phyloP scores from a whole-genome alignment of 2,329 filamentous ascomycete genomes.

The Bimuria novae-zelandiae region DNA sequence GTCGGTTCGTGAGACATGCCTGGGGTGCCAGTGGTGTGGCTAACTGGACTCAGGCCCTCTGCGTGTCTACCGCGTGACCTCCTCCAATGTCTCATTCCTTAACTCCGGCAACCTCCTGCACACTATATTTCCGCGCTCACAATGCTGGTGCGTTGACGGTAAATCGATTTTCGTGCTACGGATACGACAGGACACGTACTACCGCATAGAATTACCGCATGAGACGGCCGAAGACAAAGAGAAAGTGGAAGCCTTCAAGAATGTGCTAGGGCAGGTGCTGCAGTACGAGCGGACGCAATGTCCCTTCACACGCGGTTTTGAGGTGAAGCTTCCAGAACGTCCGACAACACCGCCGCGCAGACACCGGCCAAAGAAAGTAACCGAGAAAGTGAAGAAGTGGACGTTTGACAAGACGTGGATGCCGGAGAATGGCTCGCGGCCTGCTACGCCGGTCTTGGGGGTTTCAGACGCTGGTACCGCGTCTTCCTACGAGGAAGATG shows the following conservation, averaged over 20 bases:
- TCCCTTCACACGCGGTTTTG: slow-evolving; percentile 79
- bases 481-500: slow-evolving; percentile 42
- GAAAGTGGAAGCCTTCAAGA: slow-evolving; percentile 69
- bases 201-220: slow-evolving; percentile 83
- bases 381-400: slow-evolving; percentile 59
- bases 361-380: slow-evolving; percentile 63
- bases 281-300: slow-evolving; percentile 88
- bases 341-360: slow-evolving; percentile 67
- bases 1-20: slow-evolving; percentile 59
- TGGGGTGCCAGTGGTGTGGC: not conserved
- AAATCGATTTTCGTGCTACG: slow-evolving; percentile 84
- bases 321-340: slow-evolving; percentile 71
- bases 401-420: slow-evolving; percentile 53
- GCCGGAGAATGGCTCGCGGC: slow-evolving; percentile 47
- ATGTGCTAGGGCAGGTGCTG: slow-evolving; percentile 71
- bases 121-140: slow-evolving; percentile 85
- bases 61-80: slow-evolving; percentile 82
- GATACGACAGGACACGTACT: slow-evolving; percentile 81
- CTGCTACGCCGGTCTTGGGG: slow-evolving; percentile 35
- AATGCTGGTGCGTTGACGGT: slow-evolving; percentile 92
- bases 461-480: slow-evolving; percentile 35
- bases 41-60: slow-evolving; percentile 62
- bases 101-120: slow-evolving; percentile 83
- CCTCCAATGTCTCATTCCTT: slow-evolving; percentile 79
- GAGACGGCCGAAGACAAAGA: slow-evolving; percentile 65